These are phyloP conservation scores for Angophora floribunda DNA, from an alignment of 345 rosid species.

Conservation along the genomic window DNA sequence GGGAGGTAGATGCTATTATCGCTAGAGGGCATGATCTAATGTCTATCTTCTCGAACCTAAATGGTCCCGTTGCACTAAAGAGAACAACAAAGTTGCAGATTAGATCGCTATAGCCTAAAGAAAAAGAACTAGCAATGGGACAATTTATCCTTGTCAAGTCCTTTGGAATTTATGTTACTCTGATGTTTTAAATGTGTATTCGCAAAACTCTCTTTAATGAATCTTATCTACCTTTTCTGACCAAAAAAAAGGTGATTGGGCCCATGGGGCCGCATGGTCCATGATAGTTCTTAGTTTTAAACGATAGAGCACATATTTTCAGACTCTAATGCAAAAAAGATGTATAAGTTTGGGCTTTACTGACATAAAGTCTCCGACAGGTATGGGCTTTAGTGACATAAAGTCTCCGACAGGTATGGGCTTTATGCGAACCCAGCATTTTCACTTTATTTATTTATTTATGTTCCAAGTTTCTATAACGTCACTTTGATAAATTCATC, in stretches of 20 bases:
- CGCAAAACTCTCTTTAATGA: neutral
- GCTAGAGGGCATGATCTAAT: no score
- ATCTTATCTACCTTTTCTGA: neutral
- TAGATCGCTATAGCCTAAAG: neutral
- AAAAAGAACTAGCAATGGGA: neutral
- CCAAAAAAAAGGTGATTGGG: neutral
- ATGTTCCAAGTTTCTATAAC: neutral
- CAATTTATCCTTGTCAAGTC: neutral
- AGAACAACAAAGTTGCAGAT: neutral
- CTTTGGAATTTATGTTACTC: neutral
- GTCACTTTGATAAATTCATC: neutral
- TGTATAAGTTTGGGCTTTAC: neutral
- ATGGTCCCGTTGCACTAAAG: neutral
- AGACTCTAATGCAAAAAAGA: neutral
- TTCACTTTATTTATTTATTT: neutral
- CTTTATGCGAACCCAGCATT: neutral
- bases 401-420: neutral
- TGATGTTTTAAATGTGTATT: neutral
- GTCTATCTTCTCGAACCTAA: neutral
- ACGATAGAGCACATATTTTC: no score
- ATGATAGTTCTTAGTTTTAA: neutral
- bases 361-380: neutral
- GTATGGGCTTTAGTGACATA: neutral
- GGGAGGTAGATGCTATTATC: no score
- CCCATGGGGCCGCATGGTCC: neutral